Base-by-base conservation (phyloP, 73 alveolate genomes). In the Paramecium sonneborni region DNA sequence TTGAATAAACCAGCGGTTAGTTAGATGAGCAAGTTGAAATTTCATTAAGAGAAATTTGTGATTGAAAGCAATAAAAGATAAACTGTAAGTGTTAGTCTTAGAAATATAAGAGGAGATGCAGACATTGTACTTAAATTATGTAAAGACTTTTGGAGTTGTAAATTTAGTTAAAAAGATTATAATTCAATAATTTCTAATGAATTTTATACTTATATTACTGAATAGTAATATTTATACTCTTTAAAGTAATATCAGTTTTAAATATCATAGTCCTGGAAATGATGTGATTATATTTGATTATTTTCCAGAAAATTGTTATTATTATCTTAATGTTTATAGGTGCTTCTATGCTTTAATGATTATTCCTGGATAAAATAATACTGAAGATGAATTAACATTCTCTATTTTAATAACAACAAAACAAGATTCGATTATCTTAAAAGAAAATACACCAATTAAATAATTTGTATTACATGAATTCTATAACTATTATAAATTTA, bases 221-320 rank as follows among this genome's bases (percentile, higher is more conserved):
- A 6, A 7, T 32, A 0, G 3, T 15, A 1, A 72, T 72, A 28
- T 10, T 9, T 12, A 3, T 72, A 34, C 24, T 72, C 86, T 3
- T 34, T 28, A 28, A 37, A 72, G 55, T 32, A 72, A 62, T 9
- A 30, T 9, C 6, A 1, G 24, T 23, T 7, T 0, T 26, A 26
- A 12, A 23, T 62, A 30, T 62, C 15, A 52, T 52, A 62, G 84
- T 30, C 48, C 84, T 72, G 86, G 86, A 34, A 72, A 72, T 72
- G 86, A 72, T 38, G 15, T 72, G 0, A 18, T 72, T 32, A 9
- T 35, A n/a, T 72, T 34, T 72, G 57, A 32, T 35, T 28, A 32
- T 72, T 15, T 11, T 15, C 86, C 86, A 14, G 6, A 5, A 1
- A 32, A 72, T 34, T 72, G 86, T 18, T 4, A 0, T 4, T 9